Base-by-base conservation (phyloP, 163 green algal genomes). In the Coccomyxa subellipsoidea region DNA sequence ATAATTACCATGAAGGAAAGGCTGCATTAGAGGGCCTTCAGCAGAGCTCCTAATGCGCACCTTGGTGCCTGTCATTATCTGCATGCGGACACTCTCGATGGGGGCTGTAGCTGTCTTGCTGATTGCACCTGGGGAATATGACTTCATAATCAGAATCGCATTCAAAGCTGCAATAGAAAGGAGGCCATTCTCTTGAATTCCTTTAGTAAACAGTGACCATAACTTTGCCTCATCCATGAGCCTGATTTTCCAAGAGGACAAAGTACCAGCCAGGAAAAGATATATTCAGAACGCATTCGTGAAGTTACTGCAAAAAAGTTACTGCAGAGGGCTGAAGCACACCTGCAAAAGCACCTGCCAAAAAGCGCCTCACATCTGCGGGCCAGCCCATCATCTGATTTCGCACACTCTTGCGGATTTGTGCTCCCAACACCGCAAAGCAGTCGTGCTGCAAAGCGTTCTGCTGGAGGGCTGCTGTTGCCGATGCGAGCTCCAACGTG, bases 31-130 rank as follows among this genome's bases (percentile, higher is more conserved):
- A 18, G 15, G 47, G 15, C 5, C n/a, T n/a, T n/a, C n/a, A n/a
- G n/a, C n/a, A n/a, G n/a, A n/a, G n/a, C n/a, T n/a, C n/a, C n/a
- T n/a, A n/a, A n/a, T 40, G 29, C 31, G 40, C n/a, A 77, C 80
- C 73, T 70, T 82, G 18, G 38, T 78, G 21, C 81, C 70, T 54
- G 84, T 83, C 80, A 91, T 87, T 37, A 88, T 75, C 80, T 88
- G 81, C 83, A 91, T 87, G 10, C 84, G 76, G 34, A 91, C 37
- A 10, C 76, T 85, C 78, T 91, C 87, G 35, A 91, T 66, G 0
- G 87, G 87, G 0, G 85, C 87, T 29, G 86, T 91, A 31, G 77
- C 79, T 18, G 85, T 88, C 77, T 91, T 91, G 54, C 75, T 80
- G 15, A 87, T 53, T 7, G 81, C 84, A 38, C 87, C 87, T 84